These are phyloP conservation scores for Hyphopichia khmerensis DNA, from an alignment of 1,139 yeast species.

Conservation along the genomic window DNA sequence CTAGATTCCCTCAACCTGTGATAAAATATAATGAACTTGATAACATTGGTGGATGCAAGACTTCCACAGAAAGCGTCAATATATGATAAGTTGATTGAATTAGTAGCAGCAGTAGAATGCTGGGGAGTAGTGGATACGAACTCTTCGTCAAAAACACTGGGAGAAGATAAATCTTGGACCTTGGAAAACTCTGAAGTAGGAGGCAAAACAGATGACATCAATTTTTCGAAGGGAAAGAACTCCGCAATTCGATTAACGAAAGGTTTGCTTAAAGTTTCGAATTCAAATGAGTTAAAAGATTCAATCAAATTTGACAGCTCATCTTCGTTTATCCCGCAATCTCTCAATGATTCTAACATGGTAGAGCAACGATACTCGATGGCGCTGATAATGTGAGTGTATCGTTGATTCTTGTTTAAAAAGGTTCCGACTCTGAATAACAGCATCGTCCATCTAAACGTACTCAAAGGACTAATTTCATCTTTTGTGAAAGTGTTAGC, in stretches of 20 bases:
- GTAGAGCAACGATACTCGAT: conserved; percentile 10
- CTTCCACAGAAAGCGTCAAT: not conserved
- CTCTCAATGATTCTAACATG: conserved; percentile 7
- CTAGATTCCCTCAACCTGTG: not conserved
- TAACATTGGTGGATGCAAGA: not conserved
- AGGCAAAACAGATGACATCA: not conserved
- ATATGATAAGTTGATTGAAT: not conserved
- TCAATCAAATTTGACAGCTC: conserved; percentile 1
- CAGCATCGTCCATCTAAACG: conserved; percentile 12
- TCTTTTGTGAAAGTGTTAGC: not conserved
- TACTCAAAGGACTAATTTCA: conserved; percentile 2
- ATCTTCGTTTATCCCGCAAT: conserved; percentile 1
- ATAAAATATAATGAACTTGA: not conserved
- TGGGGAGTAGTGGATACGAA: not conserved
- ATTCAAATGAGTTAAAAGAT: not conserved
- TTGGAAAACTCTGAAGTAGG: not conserved
- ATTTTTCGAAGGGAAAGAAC: not conserved
- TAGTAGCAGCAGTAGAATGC: too few relatives aligned
- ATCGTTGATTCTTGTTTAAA: conserved; percentile 5
- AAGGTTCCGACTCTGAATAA: conserved; percentile 5
- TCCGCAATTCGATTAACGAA: not conserved
- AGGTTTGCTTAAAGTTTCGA: not conserved
- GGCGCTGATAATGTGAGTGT: conserved; percentile 7
- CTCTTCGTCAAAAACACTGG: not conserved
- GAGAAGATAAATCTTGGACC: too few relatives aligned